Conservation (phyloP, 164 flowering plant species). For the Stephania yunnanensis region DNA sequence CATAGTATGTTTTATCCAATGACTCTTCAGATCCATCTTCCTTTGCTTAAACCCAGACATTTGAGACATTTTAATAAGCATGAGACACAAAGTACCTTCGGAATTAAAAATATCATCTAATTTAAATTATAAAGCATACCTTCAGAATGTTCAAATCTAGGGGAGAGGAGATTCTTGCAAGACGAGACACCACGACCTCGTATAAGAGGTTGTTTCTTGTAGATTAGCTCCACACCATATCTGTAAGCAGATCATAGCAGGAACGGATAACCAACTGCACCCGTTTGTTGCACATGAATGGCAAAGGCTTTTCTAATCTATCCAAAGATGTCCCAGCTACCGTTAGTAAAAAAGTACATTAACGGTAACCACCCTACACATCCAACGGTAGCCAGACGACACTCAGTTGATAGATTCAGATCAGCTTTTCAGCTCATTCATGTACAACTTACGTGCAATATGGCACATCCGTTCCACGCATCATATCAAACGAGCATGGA, state of each 20-base stretch:
- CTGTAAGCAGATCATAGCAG: slow-evolving; percentile 33
- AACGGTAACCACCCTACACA: slow-evolving; percentile 11
- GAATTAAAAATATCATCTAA: neutral
- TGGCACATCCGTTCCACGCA: slow-evolving; percentile 33
- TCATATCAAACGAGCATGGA: slow-evolving; percentile 10
- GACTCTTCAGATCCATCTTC: slow-evolving; percentile 71
- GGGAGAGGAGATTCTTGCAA: slow-evolving; percentile 96
- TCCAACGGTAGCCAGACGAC: slow-evolving; percentile 21
- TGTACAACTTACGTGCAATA: slow-evolving; percentile 40
- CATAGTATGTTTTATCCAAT: slow-evolving; percentile 88
- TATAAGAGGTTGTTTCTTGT: slow-evolving; percentile 77
- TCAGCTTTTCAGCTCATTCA: slow-evolving; percentile 29
- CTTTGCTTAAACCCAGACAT: slow-evolving; percentile 28
- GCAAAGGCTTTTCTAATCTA: slow-evolving; percentile 33
- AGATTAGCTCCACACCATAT: slow-evolving; percentile 82
- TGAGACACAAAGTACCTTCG: neutral
- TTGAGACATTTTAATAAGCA: neutral
- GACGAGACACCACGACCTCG: slow-evolving; percentile 97
- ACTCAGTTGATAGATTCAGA: slow-evolving; percentile 25
- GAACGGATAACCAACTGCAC: slow-evolving; percentile 46
- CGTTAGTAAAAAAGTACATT: slow-evolving; percentile 14
- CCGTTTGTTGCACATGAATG: slow-evolving; percentile 40
- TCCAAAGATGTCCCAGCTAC: slow-evolving; percentile 26
- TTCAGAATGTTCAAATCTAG: slow-evolving; percentile 91
- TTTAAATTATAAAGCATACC: slow-evolving; percentile 29